Conservation (phyloP, 2,329 filamentous ascomycete species). For the Colletotrichum scovillei region DNA sequence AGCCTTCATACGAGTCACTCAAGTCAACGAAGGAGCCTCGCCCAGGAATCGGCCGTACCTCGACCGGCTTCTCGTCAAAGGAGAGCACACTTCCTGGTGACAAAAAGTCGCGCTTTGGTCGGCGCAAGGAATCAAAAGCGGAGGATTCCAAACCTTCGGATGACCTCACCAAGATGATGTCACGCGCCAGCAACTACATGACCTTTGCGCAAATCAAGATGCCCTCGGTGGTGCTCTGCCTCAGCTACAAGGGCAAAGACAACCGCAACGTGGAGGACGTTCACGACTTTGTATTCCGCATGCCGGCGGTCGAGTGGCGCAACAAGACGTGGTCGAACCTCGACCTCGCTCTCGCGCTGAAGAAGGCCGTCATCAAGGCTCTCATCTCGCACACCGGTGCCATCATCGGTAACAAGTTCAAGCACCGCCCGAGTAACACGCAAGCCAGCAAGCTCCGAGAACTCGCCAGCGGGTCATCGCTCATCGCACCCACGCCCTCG, state of each 20-base stretch:
- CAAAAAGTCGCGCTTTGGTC: slow-evolving; percentile 66
- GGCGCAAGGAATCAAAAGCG: slow-evolving; percentile 60
- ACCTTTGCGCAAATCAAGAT: slow-evolving; percentile 96
- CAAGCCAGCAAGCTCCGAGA: slow-evolving; percentile 85
- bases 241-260: slow-evolving; percentile 96
- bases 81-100: slow-evolving; percentile 53
- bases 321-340: slow-evolving; percentile 99
- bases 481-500: slow-evolving; percentile 61
- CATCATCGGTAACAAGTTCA: slow-evolving; percentile 97
- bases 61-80: slow-evolving; percentile 58
- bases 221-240: slow-evolving; percentile 91
- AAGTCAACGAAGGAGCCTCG: slow-evolving; percentile 53
- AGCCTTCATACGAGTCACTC: slow-evolving; percentile 68
- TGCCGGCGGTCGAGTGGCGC: slow-evolving; percentile 93
- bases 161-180: slow-evolving; percentile 96
- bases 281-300: slow-evolving; percentile 95
- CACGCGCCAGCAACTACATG: slow-evolving; percentile 95
- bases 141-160: slow-evolving; percentile 78
- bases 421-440: slow-evolving; percentile 83
- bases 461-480: slow-evolving; percentile 80
- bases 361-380: slow-evolving; percentile 93
- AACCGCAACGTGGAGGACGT: slow-evolving; percentile 97
- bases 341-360: slow-evolving; percentile 90
- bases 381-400: slow-evolving; percentile 95
- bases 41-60: slow-evolving; percentile 57